Percentiles rank a stretch among this genome's conserved stretches.
Conservation (phyloP, 2,329 filamentous ascomycete species). For the Sporothrix pseudoabietina region DNA sequence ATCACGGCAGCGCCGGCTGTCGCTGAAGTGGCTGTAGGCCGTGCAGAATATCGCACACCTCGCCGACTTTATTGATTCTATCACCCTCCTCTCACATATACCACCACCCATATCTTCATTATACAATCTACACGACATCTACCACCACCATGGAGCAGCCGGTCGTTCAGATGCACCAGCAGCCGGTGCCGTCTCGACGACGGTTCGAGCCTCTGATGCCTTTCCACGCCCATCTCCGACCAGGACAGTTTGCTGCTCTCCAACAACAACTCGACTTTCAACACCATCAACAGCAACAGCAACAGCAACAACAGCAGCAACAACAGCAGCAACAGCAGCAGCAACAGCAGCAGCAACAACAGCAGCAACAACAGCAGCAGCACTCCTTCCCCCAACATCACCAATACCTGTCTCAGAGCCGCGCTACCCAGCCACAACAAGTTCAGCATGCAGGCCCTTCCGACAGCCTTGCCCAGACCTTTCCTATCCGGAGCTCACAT, state of each 20-base stretch:
- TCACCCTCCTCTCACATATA: background rate
- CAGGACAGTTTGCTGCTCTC: slow-evolving; percentile 38
- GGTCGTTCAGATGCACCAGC: slow-evolving; percentile 54
- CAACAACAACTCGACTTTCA: slow-evolving; percentile 32
- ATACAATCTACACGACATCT: slow-evolving; percentile 2
- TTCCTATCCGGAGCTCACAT: slow-evolving; percentile 45
- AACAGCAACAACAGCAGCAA: slow-evolving; percentile 27
- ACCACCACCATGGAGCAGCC: slow-evolving; percentile 45
- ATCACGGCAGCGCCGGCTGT: slow-evolving; percentile 10
- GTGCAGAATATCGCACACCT: background rate
- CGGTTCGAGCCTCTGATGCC: slow-evolving; percentile 45
- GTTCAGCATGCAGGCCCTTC: background rate
- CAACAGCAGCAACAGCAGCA: slow-evolving; percentile 29
- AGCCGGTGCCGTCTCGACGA: slow-evolving; percentile 51
- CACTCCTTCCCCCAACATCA: slow-evolving; percentile 27
- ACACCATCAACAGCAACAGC: slow-evolving; percentile 34
- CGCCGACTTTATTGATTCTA: background rate
- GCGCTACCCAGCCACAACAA: slow-evolving; percentile 26
- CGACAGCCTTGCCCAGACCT: slow-evolving; percentile 38
- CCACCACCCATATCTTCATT: background rate
- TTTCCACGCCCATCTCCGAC: slow-evolving; percentile 39
- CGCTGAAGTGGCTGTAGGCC: background rate
- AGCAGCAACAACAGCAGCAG: slow-evolving; percentile 28
- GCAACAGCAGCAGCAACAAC: slow-evolving; percentile 34
- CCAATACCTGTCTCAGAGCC: slow-evolving; percentile 31